These are phyloP conservation scores for Pythium oligandrum DNA, from an alignment of 352 stramenopile genomes.

Conservation along the genomic window DNA sequence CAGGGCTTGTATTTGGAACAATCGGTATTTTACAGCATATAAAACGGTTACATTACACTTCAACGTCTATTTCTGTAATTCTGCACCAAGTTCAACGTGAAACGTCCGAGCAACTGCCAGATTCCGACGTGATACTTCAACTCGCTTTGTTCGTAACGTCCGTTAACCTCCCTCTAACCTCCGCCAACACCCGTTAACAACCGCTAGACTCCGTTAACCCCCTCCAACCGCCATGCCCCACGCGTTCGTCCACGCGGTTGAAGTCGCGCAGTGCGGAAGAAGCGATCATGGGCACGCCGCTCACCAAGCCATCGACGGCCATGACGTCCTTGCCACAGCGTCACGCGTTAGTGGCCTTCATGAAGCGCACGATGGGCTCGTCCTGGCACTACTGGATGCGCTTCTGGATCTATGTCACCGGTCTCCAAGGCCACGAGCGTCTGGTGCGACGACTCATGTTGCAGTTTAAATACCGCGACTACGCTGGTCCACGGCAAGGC, in stretches of 20 bases:
- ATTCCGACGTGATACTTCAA: slow-evolving; percentile 18
- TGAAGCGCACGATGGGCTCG: slow-evolving; percentile 20
- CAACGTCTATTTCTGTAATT: slow-evolving; percentile 10
- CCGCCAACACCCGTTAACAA: not conserved
- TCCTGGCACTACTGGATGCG: slow-evolving; percentile 54
- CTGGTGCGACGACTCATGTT: slow-evolving; percentile 35
- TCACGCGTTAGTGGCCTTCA: slow-evolving; percentile 4
- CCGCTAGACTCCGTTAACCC: slow-evolving; percentile 17
- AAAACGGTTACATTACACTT: slow-evolving; percentile 7
- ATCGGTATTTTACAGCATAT: too few relatives aligned
- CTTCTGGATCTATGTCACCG: slow-evolving; percentile 78
- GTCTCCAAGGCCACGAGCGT: slow-evolving; percentile 57
- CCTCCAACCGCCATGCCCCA: slow-evolving; percentile 3
- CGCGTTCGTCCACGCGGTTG: slow-evolving; percentile 7
- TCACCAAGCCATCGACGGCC: slow-evolving; percentile 11
- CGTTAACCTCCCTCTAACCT: slow-evolving; percentile 11
- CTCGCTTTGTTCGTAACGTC: slow-evolving; percentile 6
- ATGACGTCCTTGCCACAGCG: slow-evolving; percentile 16
- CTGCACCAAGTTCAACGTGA: slow-evolving; percentile 8
- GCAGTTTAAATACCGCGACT: slow-evolving; percentile 51
- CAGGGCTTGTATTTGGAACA: slow-evolving; percentile 8
- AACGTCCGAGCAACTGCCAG: slow-evolving; percentile 3
- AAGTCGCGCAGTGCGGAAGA: slow-evolving; percentile 7
- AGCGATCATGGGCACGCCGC: slow-evolving; percentile 8
- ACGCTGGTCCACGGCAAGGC: slow-evolving; percentile 20